These are phyloP conservation scores for Aaosphaeria arxii DNA, from an alignment of 2,329 filamentous ascomycete species.

Conservation along the genomic window DNA sequence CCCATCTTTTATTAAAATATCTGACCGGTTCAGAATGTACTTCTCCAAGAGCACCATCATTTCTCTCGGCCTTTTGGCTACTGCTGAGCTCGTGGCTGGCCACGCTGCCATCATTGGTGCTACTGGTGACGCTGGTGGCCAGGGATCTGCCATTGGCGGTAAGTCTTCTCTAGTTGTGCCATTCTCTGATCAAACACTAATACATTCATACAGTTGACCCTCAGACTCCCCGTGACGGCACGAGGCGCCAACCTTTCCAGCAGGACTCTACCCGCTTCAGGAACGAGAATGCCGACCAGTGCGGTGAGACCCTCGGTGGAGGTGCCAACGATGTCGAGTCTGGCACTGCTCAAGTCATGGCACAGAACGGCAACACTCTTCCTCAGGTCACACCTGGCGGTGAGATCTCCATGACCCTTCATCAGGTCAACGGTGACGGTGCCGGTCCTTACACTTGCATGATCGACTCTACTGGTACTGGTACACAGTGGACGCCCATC, in stretches of 20 bases:
- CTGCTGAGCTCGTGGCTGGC: constrained; percentile 56
- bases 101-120: constrained; percentile 61
- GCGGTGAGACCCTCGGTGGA: constrained; percentile 57
- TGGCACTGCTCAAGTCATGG: constrained; percentile 58
- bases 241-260: constrained; percentile 60
- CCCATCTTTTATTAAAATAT: not conserved
- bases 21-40: constrained; percentile 43
- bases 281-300: constrained; percentile 49
- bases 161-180: constrained; percentile 10
- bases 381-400: constrained; percentile 61
- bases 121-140: constrained; percentile 56
- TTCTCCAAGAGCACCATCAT: constrained; percentile 38
- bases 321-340: constrained; percentile 57
- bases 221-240: constrained; percentile 60
- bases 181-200: not conserved
- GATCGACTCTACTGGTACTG: constrained; percentile 61
- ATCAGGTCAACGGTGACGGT: constrained; percentile 66
- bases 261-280: constrained; percentile 62
- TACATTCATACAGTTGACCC: constrained; percentile 42
- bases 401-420: constrained; percentile 59
- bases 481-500: constrained; percentile 51
- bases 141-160: constrained; percentile 50
- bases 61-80: constrained; percentile 51
- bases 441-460: constrained; percentile 65
- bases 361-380: constrained; percentile 54